Percentiles rank a stretch among this genome's conserved stretches.
Evolutionary conservation across 1,139 yeast genomes (phyloP).

Genomic region (Geotrichum macrosporum): DNA sequence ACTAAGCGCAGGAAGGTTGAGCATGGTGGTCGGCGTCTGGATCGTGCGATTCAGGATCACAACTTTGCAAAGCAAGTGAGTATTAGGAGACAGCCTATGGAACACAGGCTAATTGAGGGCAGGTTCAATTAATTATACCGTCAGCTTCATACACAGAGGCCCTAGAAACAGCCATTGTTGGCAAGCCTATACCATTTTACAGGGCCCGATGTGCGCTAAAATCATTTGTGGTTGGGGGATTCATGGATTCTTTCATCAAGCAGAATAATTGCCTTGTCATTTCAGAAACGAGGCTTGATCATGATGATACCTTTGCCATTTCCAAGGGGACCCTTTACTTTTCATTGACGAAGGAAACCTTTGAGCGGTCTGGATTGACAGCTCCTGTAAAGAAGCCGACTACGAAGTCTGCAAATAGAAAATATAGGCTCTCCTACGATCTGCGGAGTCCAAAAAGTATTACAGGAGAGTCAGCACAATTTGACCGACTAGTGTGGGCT

Average conservation of each 20-base stretch:
- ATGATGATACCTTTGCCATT: conserved; percentile 37
- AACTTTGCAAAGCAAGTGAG: conserved; percentile 23
- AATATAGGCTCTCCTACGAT: conserved; percentile 23
- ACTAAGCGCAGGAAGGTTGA: background rate
- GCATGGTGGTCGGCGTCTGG: background rate
- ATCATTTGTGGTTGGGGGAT: conserved; percentile 13
- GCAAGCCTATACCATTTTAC: conserved; percentile 3
- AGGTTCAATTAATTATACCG: conserved; percentile 11
- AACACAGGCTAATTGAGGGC: background rate
- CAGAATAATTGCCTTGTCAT: conserved; percentile 21
- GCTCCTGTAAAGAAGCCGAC: conserved; percentile 12
- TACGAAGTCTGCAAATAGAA: background rate
- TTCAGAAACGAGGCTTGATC: conserved; percentile 32
- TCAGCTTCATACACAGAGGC: conserved; percentile 1
- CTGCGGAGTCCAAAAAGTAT: conserved; percentile 19
- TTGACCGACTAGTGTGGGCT: conserved; percentile 42
- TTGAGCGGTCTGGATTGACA: conserved; percentile 36
- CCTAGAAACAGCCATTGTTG: conserved; percentile 1
- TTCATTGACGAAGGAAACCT: conserved; percentile 35
- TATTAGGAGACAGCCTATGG: no score
- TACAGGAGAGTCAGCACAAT: conserved; percentile 24
- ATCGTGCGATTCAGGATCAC: conserved; percentile 19
- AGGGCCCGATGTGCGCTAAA: conserved; percentile 14
- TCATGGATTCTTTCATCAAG: conserved; percentile 19
- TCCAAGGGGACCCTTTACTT: conserved; percentile 33